Percentiles rank a stretch among this genome's conserved stretches.
Conservation (phyloP, 1,284 basidiomycete genomes). For the Leccinum griseonigrum region DNA sequence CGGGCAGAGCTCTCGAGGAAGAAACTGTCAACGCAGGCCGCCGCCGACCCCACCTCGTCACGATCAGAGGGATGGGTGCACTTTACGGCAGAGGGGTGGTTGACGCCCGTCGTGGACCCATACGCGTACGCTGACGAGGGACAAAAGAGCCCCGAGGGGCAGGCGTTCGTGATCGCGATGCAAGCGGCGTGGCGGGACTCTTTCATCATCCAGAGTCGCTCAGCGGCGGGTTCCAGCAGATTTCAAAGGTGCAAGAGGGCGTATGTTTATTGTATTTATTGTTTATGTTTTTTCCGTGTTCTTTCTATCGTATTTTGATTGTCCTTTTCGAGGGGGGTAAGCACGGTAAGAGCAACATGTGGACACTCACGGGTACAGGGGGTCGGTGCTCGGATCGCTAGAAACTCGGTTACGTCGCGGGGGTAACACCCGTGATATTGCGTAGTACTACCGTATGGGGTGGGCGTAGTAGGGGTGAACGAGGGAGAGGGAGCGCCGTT, state of each 20-base stretch:
- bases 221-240: not conserved
- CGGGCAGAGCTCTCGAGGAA: slow-evolving; percentile 56
- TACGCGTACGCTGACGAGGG: slow-evolving; percentile 50
- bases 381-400: no score
- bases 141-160: slow-evolving; percentile 50
- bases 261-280: not conserved
- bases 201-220: not conserved
- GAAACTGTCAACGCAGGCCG: slow-evolving; percentile 41
- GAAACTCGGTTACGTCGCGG: no score
- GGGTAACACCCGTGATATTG: no score
- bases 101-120: slow-evolving; percentile 73
- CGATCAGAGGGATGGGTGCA: slow-evolving; percentile 17
- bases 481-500: no score
- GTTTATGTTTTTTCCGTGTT: not conserved
- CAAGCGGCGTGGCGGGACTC: slow-evolving; percentile 70
- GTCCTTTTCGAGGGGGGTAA: no score
- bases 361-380: no score
- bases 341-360: no score
- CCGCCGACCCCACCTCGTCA: not conserved
- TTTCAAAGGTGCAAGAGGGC: not conserved
- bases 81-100: slow-evolving; percentile 56
- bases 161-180: slow-evolving; percentile 73
- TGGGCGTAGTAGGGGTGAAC: no score
- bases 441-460: no score
- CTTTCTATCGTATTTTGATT: not conserved